Base-by-base conservation (phyloP, 768 basidiomycete species). In the Rhizopogon sp. region DNA sequence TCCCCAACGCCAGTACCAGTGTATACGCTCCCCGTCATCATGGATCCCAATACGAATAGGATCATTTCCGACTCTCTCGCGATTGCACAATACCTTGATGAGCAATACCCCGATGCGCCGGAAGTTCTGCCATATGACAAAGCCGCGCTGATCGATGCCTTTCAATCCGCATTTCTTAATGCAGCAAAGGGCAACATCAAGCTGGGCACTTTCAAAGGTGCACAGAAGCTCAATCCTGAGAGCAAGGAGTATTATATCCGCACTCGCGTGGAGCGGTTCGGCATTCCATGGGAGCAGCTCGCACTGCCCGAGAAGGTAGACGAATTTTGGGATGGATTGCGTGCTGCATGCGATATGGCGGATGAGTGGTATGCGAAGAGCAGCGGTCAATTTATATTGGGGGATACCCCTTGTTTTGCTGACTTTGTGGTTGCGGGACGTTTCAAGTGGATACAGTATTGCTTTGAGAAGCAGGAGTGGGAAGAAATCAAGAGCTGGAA, bases 41-140 rank as follows among this genome's bases (percentile, higher is more conserved):
- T 75, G 58, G 81, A 83, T 59, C 72, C 74, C 0, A 63, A 63
- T 35, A 80, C 77, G 5, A 70, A 68, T 6, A 56, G 62, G 2
- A 54, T 66, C 6, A 37, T 82, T 31, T 58, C 73, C 9, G 77
- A 82, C 33, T 81, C 81, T 0, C 58, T 66, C 39, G 60, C 57
- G 33, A 83, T 84, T 53, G 80, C 77, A 1, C 58, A 69, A 14
- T 81, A 84, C 62, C 70, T 83, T 53, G 82, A 83, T 53, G 64
- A 68, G 2, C 69, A 71, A 1, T 83, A 81, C 58, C 78, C 81
- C 0, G 64, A 70, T 46, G 70, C 74, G 0, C 75, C 74, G 2
- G 58, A 46, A 6, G 60, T 81, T 17, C 62, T 80, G 57, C 76
- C 74, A 1, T 40, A 51, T 5, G 70, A 66, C 0, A 69, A 65